These are phyloP conservation scores for Zizania latifolia DNA, from an alignment of 176 grass and related monocot species.

Conservation along the genomic window DNA sequence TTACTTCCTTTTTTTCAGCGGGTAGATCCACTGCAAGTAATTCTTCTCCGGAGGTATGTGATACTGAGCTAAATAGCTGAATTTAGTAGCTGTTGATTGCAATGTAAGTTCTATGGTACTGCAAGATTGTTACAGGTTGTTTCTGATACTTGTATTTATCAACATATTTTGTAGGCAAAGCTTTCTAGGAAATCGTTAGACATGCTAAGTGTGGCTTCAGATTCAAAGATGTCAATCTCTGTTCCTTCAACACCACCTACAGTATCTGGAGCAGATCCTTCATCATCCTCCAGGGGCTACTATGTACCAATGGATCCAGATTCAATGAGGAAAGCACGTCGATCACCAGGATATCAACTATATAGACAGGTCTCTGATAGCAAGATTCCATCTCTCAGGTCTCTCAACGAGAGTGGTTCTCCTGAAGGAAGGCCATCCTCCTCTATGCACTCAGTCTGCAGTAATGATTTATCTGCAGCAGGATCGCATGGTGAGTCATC, in stretches of 20 bases:
- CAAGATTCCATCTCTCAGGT: conserved; percentile 82
- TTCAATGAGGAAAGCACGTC: conserved; percentile 57
- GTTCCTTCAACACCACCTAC: conserved; percentile 47
- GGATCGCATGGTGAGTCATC: conserved; percentile 63
- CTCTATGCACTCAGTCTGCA: conserved; percentile 56
- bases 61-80: neutral
- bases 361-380: conserved; percentile 85
- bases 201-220: conserved; percentile 43
- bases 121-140: neutral
- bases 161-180: conserved; percentile 29
- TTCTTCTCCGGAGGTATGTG: conserved; percentile 60
- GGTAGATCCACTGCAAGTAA: conserved; percentile 52
- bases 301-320: conserved; percentile 37
- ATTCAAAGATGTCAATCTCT: conserved; percentile 47
- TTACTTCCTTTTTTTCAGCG: conserved; percentile 35
- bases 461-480: conserved; percentile 44
- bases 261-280: conserved; percentile 40
- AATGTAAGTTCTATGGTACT: neutral
- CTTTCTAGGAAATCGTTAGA: conserved; percentile 46
- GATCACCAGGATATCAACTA: conserved; percentile 75
- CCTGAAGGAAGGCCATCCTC: conserved; percentile 51
- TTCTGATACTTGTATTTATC: conserved; percentile 8
- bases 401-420: conserved; percentile 58
- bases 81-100: neutral
- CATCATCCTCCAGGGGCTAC: conserved; percentile 41